phyloP scores from a whole-genome alignment of 2,329 filamentous ascomycete genomes.

The Rugonectria rugulosa region DNA sequence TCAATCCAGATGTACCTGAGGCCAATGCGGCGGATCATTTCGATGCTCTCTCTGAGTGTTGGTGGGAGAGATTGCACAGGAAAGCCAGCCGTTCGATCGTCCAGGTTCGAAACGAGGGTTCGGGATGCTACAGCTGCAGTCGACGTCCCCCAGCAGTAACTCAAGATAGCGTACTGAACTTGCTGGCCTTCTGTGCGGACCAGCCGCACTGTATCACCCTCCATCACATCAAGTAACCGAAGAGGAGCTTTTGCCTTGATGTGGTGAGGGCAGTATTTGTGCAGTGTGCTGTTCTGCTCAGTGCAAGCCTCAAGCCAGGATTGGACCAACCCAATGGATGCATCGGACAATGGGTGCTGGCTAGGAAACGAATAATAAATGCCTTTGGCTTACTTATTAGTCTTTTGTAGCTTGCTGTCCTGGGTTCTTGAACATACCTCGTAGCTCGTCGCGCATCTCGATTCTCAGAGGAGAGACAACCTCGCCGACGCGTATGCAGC shows the following conservation, averaged over 20 bases:
- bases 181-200: neutral
- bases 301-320: neutral
- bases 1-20: neutral
- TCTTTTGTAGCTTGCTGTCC: neutral
- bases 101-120: neutral
- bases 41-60: conserved; percentile 3
- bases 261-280: neutral
- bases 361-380: neutral
- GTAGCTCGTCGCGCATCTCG: neutral
- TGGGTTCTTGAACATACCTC: neutral
- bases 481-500: neutral
- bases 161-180: neutral
- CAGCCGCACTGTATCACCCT: neutral
- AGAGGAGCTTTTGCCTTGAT: neutral
- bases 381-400: neutral
- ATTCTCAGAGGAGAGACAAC: neutral
- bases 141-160: neutral
- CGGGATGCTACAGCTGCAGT: neutral
- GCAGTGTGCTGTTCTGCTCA: neutral
- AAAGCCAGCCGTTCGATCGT: neutral
- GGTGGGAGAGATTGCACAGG: neutral
- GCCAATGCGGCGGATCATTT: neutral
- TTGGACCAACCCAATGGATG: neutral
- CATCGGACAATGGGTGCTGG: neutral
- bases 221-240: neutral